A percentile compares a stretch with the other conserved stretches of the same genome.
phyloP scores from a whole-genome alignment of 257 asterid genomes.

The Solanum bulbocastanum region DNA sequence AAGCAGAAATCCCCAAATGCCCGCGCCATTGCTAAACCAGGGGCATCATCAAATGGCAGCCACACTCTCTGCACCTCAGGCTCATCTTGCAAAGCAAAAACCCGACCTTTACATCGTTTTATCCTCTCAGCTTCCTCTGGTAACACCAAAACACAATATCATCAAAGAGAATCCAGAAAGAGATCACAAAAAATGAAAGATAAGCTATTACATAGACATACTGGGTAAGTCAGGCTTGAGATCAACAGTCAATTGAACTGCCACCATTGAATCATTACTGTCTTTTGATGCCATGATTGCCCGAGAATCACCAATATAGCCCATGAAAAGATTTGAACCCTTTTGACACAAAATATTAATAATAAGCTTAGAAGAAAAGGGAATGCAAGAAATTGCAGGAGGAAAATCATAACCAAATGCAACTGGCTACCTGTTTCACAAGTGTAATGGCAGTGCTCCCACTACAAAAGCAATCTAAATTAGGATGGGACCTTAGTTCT shows the following conservation, averaged over 20 bases:
- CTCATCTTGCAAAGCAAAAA: constrained; percentile 94
- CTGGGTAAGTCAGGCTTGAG: constrained; percentile 95
- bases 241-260: constrained; percentile 91
- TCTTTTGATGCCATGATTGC: constrained; percentile 89
- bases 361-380: neutral
- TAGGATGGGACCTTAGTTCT: constrained; percentile 82
- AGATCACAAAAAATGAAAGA: neutral
- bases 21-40: constrained; percentile 98
- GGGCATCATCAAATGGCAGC: constrained; percentile 97
- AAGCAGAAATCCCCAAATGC: constrained; percentile 98
- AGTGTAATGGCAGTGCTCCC: constrained; percentile 94
- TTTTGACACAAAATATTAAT: constrained; percentile 9
- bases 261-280: constrained; percentile 59
- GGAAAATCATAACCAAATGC: neutral
- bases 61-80: constrained; percentile 98
- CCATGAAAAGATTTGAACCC: constrained; percentile 88
- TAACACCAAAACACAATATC: neutral
- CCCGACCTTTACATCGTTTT: constrained; percentile 89
- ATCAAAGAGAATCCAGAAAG: neutral
- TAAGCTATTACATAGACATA: constrained; percentile 8
- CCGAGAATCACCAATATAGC: constrained; percentile 89
- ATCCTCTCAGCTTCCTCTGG: constrained; percentile 97
- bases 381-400: neutral
- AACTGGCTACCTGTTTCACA: constrained; percentile 59
- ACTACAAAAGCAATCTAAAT: constrained; percentile 93